A percentile compares a stretch with the other conserved stretches of the same genome.
These are phyloP conservation scores for Backusella morwellensis DNA, from an alignment of 192 early-diverging fungal species.

Conservation along the genomic window DNA sequence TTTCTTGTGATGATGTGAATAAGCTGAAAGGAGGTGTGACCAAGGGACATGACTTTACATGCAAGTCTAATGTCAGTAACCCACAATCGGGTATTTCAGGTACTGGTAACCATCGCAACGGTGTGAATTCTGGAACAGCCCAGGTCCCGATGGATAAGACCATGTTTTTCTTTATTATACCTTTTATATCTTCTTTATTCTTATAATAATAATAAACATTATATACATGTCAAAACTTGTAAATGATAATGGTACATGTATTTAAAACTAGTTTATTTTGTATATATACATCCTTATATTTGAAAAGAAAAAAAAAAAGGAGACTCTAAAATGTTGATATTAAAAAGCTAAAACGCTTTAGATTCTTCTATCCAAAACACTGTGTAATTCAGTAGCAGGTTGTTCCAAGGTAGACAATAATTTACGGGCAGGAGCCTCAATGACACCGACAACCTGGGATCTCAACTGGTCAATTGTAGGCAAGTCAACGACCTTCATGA, in stretches of 20 bases:
- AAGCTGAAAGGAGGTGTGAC: constrained; percentile 18
- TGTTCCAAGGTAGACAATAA: constrained; percentile 36
- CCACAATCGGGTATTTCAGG: constrained; percentile 10
- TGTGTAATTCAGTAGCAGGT: constrained; percentile 32
- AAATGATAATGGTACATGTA: no score
- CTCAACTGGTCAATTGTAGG: constrained; percentile 45
- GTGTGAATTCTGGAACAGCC: background rate
- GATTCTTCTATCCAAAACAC: constrained; percentile 35
- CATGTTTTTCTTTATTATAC: background rate
- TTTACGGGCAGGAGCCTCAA: constrained; percentile 44
- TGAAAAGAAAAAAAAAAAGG: background rate
- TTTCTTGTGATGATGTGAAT: constrained; percentile 24
- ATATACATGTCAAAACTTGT: background rate
- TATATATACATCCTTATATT: background rate
- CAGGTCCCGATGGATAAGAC: background rate
- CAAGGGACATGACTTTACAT: constrained; percentile 24
- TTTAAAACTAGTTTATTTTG: constrained; percentile 2
- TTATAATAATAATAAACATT: background rate
- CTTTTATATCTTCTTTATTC: background rate
- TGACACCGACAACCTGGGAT: constrained; percentile 44
- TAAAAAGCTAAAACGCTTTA: background rate
- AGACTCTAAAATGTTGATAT: background rate
- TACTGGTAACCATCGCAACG: background rate
- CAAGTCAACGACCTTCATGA: constrained; percentile 46
- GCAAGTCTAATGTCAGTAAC: constrained; percentile 17